A percentile compares a stretch with the other conserved stretches of the same genome.
phyloP scores from a whole-genome alignment of 192 early-diverging fungal genomes.

The Podila minutissima region DNA sequence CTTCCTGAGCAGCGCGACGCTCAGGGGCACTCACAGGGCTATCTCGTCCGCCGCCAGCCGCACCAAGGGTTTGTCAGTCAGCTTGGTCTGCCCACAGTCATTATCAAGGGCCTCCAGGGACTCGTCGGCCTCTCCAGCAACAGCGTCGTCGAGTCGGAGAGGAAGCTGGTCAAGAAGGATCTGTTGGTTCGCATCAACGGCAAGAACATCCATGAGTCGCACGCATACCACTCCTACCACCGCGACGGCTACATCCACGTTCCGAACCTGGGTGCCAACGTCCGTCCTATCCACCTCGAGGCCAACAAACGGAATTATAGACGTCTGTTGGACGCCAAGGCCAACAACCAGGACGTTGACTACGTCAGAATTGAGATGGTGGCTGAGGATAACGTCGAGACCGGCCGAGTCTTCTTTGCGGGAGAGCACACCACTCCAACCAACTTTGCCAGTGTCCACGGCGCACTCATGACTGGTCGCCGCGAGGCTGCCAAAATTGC shows the following conservation, averaged over 20 bases:
- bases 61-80: not conserved
- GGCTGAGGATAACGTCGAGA: constrained; percentile 12
- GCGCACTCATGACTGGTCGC: constrained; percentile 56
- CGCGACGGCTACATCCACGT: not conserved
- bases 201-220: not conserved
- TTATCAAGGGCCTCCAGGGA: not conserved
- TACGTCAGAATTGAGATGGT: constrained; percentile 15
- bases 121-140: not conserved
- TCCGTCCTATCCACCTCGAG: too few relatives aligned
- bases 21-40: constrained; percentile 2
- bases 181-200: not conserved
- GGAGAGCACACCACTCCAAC: constrained; percentile 57
- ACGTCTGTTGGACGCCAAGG: not conserved
- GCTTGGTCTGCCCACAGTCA: not conserved
- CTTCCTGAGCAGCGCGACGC: not conserved
- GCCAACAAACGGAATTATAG: not conserved
- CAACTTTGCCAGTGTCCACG: constrained; percentile 58
- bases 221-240: not conserved
- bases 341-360: not conserved
- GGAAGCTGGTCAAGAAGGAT: not conserved
- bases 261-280: too few relatives aligned
- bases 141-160: not conserved
- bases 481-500: constrained; percentile 46
- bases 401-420: constrained; percentile 53
- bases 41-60: not conserved